Conservation (phyloP, 768 basidiomycete species). For the Suillus lakei region DNA sequence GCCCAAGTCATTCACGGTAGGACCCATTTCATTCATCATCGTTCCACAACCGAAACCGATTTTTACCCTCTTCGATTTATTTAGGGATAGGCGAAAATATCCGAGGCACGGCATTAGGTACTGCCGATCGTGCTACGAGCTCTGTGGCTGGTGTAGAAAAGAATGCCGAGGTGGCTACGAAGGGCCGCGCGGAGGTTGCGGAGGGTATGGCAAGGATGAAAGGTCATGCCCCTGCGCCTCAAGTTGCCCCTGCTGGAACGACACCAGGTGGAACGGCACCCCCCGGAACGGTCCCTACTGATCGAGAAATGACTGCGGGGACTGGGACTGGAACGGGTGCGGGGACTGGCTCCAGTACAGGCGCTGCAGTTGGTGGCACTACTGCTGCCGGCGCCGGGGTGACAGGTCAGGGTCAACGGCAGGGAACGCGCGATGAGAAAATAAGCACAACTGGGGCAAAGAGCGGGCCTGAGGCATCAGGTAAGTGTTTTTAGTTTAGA, state of each 20-base stretch:
- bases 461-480: not conserved
- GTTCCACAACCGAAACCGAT: not conserved
- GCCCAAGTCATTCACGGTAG: slow-evolving; percentile 42
- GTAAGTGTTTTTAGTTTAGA: not conserved
- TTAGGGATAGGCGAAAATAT: slow-evolving; percentile 50
- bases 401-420: not conserved
- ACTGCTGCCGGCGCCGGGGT: not conserved
- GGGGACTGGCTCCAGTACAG: not conserved
- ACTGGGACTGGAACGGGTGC: not conserved
- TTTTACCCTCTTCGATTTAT: slow-evolving; percentile 8
- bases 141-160: slow-evolving; percentile 28
- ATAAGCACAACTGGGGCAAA: not conserved
- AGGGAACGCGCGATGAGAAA: not conserved
- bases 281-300: not conserved
- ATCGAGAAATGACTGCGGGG: not conserved
- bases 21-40: not conserved
- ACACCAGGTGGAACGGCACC: not conserved
- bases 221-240: slow-evolving; percentile 10
- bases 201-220: slow-evolving; percentile 41
- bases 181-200: slow-evolving; percentile 46
- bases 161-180: slow-evolving; percentile 40
- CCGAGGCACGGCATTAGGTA: slow-evolving; percentile 47
- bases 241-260: not conserved
- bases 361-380: not conserved
- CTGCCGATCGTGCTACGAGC: slow-evolving; percentile 39